These are phyloP conservation scores for Lactarius hatsudake DNA, from an alignment of 768 basidiomycete species.

Conservation along the genomic window DNA sequence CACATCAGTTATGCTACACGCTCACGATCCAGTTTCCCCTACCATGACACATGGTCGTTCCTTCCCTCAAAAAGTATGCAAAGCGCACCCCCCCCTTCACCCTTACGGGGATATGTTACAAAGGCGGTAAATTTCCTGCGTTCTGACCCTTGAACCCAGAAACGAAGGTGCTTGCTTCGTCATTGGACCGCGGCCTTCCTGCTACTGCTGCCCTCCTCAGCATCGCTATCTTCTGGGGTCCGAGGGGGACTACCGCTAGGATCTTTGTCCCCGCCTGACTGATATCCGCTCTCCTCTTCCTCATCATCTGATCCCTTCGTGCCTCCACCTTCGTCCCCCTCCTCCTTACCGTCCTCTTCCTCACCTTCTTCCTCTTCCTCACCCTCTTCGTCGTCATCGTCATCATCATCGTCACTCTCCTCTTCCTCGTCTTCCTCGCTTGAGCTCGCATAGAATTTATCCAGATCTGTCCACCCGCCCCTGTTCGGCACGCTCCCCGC, in stretches of 20 bases:
- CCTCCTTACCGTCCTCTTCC: slow-evolving; percentile 9
- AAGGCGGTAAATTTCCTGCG: neutral
- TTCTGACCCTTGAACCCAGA: neutral
- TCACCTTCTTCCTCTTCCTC: slow-evolving; percentile 21
- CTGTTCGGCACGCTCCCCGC: slow-evolving; percentile 38
- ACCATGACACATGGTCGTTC: neutral
- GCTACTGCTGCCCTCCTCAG: slow-evolving; percentile 4
- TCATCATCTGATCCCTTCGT: slow-evolving; percentile 24
- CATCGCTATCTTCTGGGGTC: slow-evolving; percentile 13
- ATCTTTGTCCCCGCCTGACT: slow-evolving; percentile 34
- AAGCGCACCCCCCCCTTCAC: neutral
- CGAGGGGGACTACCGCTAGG: neutral
- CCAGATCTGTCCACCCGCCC: slow-evolving; percentile 56
- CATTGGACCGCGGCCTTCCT: slow-evolving; percentile 1
- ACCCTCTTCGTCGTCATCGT: slow-evolving; percentile 36
- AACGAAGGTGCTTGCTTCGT: neutral
- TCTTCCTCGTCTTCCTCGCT: slow-evolving; percentile 35
- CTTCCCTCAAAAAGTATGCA: neutral
- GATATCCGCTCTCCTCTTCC: slow-evolving; percentile 31
- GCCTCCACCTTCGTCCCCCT: slow-evolving; percentile 29
- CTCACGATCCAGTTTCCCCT: no score
- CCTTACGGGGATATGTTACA: neutral
- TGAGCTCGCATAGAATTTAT: slow-evolving; percentile 61
- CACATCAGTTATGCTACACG: neutral
- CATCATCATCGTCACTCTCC: slow-evolving; percentile 35